Conservation (phyloP, 75 land plant species). For the Cryptomeria japonica region DNA sequence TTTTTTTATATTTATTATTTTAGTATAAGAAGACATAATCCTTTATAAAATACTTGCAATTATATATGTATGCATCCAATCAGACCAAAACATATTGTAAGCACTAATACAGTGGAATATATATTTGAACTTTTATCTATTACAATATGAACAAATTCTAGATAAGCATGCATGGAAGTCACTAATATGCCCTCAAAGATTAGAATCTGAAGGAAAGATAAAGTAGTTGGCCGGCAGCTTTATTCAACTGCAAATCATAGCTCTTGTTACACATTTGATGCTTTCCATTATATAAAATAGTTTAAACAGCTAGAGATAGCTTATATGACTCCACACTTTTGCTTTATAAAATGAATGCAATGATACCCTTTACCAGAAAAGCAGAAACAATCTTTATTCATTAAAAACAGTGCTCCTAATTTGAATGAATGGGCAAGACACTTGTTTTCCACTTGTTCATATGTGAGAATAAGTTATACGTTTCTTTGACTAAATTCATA, state of each 20-base stretch:
- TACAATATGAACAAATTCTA: background rate
- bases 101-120: too few species aligned
- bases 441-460: background rate
- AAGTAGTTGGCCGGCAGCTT: background rate
- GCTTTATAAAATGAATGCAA: background rate
- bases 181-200: background rate
- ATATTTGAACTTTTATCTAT: too few species aligned
- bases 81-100: too few species aligned
- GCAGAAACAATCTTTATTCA: too few species aligned
- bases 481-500: background rate
- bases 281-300: background rate
- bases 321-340: background rate
- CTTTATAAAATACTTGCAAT: too few species aligned
- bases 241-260: background rate
- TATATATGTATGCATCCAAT: too few species aligned
- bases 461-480: background rate
- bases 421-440: background rate
- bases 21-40: too few species aligned
- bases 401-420: background rate
- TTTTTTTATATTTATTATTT: too few species aligned
- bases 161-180: background rate
- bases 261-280: background rate
- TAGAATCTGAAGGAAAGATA: background rate
- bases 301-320: background rate
- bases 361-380: background rate